Base-by-base conservation (phyloP, 352 stramenopile genomes). In the Globisporangium canariense region DNA sequence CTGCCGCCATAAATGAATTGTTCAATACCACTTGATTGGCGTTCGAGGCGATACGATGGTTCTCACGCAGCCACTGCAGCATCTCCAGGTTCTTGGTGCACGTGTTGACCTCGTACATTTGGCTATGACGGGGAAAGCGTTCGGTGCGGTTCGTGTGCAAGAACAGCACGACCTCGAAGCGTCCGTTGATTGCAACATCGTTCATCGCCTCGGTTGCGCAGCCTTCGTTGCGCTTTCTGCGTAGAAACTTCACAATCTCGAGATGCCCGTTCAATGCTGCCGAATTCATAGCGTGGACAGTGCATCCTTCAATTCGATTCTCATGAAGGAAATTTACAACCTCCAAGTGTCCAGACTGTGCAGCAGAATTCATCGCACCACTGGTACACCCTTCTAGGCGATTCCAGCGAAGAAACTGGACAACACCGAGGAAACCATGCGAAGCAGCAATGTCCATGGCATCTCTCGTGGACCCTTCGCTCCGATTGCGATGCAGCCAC, bases 371-470 rank as follows among this genome's bases (percentile, higher is more conserved):
- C 22, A 25, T 25, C 22, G 22, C 22, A 25, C 22, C 22, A 25
- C 22, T 25, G 22, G 22, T 25, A 25, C 22, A 25, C 22, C 22
- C 22, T 25, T 25, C 22, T 25, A 25, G 22, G 22, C 1, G 22
- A 25, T 25, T 25, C 22, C 0, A 25, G 22, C 1, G 22, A 25
- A 25, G 22, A 47, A 47, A 47, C 41, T 47, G 41, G n/a, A 20
- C 10, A 28, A 7, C 45, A 28, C 10, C 18, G 45, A 25, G 20
- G 45, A 25, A 25, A 25, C 45, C 45, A 11, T 18, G 18, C 4
- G 45, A 20, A 13, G 18, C 18, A 28, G 36, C 64, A 58, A 73
- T 61, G 22, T 25, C 22, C 46, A 58, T 49, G 45, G 75, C 49
- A 16, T 1, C 46, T 13, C 62, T 62, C 9, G 58, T 71, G 50